Percentiles rank a stretch among this genome's conserved stretches.
Conservation (phyloP, 1,284 basidiomycete genomes). For the Trichosporon sp. region DNA sequence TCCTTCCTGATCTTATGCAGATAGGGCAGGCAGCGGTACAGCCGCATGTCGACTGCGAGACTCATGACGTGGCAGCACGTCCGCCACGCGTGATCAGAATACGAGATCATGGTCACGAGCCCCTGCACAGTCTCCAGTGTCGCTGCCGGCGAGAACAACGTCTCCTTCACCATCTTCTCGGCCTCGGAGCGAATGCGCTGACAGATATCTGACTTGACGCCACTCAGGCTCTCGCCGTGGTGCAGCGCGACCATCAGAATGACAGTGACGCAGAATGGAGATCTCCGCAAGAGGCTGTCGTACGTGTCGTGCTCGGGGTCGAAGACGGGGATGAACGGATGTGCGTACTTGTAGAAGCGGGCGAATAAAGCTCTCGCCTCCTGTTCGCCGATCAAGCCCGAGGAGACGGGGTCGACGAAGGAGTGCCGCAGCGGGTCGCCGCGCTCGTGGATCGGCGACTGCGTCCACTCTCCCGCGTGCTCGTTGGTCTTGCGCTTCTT, state of each 20-base stretch:
- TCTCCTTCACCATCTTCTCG: slow-evolving; percentile 33
- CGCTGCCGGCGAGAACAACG: slow-evolving; percentile 39
- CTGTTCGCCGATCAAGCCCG: slow-evolving; percentile 31
- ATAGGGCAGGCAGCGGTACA: slow-evolving; percentile 41
- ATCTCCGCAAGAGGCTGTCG: slow-evolving; percentile 39
- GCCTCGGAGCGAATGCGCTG: slow-evolving; percentile 22
- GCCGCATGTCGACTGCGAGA: slow-evolving; percentile 43
- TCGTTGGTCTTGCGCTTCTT: not conserved
- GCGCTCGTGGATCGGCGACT: slow-evolving; percentile 22
- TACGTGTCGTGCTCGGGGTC: slow-evolving; percentile 41
- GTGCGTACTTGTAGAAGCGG: slow-evolving; percentile 41
- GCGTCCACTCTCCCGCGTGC: not conserved
- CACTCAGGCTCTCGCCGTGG: slow-evolving; percentile 24
- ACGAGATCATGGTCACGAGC: slow-evolving; percentile 30
- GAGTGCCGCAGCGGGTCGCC: slow-evolving; percentile 21
- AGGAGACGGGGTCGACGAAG: slow-evolving; percentile 31
- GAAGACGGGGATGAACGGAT: slow-evolving; percentile 41
- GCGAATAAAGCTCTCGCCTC: slow-evolving; percentile 33
- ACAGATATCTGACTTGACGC: slow-evolving; percentile 28
- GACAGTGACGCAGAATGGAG: slow-evolving; percentile 39
- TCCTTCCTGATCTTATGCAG: slow-evolving; percentile 36
- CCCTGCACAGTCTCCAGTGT: slow-evolving; percentile 41
- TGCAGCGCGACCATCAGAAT: slow-evolving; percentile 36
- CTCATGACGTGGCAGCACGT: slow-evolving; percentile 43
- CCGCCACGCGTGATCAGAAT: slow-evolving; percentile 38